phyloP scores from a whole-genome alignment of 2,329 filamentous ascomycete species.

The Shiraia sp. region DNA sequence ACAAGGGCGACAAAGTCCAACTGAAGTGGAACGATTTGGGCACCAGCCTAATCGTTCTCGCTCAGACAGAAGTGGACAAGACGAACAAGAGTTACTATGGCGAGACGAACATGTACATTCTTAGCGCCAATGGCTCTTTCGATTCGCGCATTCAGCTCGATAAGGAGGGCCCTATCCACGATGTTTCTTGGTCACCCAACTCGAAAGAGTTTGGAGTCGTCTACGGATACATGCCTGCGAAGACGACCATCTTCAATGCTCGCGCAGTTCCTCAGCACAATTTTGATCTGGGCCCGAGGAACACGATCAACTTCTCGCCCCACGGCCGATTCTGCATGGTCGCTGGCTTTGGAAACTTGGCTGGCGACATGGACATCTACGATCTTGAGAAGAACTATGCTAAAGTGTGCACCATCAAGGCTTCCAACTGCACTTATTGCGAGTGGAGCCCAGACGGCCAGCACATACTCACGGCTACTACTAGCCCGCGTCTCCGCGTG shows the following conservation, averaged over 20 bases:
- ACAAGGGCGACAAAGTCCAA: conserved; percentile 98
- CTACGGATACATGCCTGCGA: conserved; percentile 98
- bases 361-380: conserved; percentile 96
- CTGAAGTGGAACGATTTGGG: conserved; percentile 96
- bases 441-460: conserved; percentile 96
- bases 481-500: conserved; percentile 89
- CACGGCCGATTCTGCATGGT: conserved; percentile 91
- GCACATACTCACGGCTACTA: conserved; percentile 96
- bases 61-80: conserved; percentile 97
- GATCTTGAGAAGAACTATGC: conserved; percentile 91
- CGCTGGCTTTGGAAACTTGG: conserved; percentile 95
- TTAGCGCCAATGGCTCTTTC: conserved; percentile 88
- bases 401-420: conserved; percentile 93
- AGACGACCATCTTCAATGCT: conserved; percentile 96
- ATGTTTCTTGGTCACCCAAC: conserved; percentile 97
- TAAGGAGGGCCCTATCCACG: conserved; percentile 97
- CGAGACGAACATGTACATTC: conserved; percentile 93
- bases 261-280: conserved; percentile 80
- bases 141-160: conserved; percentile 91
- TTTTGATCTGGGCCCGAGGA: conserved; percentile 85
- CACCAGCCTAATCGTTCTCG: conserved; percentile 88
- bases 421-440: conserved; percentile 93
- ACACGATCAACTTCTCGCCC: conserved; percentile 94
- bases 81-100: conserved; percentile 99
- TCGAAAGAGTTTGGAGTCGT: conserved; percentile 97